phyloP scores from a whole-genome alignment of 2,329 filamentous ascomycete species.

The Hansfordia pulvinata region DNA sequence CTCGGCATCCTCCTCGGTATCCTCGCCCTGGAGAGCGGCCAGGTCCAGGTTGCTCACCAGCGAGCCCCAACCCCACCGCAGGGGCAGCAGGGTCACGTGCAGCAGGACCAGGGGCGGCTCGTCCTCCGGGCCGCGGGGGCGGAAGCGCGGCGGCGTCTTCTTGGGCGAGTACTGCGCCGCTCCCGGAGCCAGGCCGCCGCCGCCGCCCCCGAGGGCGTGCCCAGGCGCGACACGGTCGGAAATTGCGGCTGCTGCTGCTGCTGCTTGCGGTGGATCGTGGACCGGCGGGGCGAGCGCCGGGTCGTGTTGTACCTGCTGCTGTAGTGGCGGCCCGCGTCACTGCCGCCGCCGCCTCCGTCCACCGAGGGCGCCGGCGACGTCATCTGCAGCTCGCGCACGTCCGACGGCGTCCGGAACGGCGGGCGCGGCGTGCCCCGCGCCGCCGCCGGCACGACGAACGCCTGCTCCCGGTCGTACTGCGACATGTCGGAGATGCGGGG shows the following conservation, averaged over 20 bases:
- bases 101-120: constrained; percentile 61
- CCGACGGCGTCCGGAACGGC: constrained; percentile 56
- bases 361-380: constrained; percentile 47
- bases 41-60: constrained; percentile 29
- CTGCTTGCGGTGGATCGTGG: too few species aligned
- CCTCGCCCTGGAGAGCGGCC: constrained; percentile 18
- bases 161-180: constrained; percentile 41
- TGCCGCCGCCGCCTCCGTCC: too few species aligned
- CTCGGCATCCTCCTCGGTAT: constrained; percentile 30
- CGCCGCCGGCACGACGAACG: constrained; percentile 38
- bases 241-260: too few species aligned
- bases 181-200: too few species aligned
- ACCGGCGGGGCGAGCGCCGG: too few species aligned
- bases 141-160: constrained; percentile 45
- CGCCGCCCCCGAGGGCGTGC: constrained; percentile 35
- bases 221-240: constrained; percentile 40
- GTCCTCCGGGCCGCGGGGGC: constrained; percentile 33
- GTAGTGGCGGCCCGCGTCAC: too few species aligned
- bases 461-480: constrained; percentile 29
- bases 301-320: too few species aligned
- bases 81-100: constrained; percentile 63
- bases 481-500: constrained; percentile 37
- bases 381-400: constrained; percentile 60
- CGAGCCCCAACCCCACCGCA: constrained; percentile 50
- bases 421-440: constrained; percentile 45